Evolutionary conservation across 2,329 filamentous ascomycete species (phyloP), one percentile per base, ranked within the genome.

Genomic region (Nemania diffusa): DNA sequence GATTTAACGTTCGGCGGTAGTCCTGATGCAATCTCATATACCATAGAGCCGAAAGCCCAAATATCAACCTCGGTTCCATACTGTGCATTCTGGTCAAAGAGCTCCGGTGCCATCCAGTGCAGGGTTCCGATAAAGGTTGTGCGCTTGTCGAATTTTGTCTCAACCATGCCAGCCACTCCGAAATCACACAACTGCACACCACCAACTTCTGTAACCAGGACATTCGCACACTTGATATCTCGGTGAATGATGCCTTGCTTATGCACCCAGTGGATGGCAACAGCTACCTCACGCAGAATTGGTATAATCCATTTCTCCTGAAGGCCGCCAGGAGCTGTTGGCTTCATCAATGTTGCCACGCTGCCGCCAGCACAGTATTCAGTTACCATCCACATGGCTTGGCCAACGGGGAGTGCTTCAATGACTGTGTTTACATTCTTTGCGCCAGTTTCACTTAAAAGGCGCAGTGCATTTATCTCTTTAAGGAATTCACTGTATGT

Each of bases 281-380:
- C 87, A 37, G 88, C 86, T 4, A 90, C 88, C 75, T 92, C 90
- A 50, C 89, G 83, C 66, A 91, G 75, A 66, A 91, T 91, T 3
- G 89, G 87, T 15, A 90, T 86, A 64, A 91, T 90, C 85, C 87
- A 91, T 76, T 88, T 90, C 80, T 92, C 90, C 73, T 88, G 85
- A n/a, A 92, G 79, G 1, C 89, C 89, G 1, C 86, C 87, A 0
- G 88, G 88, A 2, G 85, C 83, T 1, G 87, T 91, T n/a, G 90
- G 88, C 76, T 86, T 88, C 88, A 90, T 90, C 65, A 87, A 85
- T 68, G 86, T 94, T 71, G 87, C 90, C 77, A 97, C 90, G 77
- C 92, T 96, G 56, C 93, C 93, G 69, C 93, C 93, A 5, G 91
- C 92, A 73, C 92, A 94, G 78, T 94, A 94, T 80, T 96, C 92